Conservation (phyloP, 257 asterid genomes). For the Solanum paucissectum region DNA sequence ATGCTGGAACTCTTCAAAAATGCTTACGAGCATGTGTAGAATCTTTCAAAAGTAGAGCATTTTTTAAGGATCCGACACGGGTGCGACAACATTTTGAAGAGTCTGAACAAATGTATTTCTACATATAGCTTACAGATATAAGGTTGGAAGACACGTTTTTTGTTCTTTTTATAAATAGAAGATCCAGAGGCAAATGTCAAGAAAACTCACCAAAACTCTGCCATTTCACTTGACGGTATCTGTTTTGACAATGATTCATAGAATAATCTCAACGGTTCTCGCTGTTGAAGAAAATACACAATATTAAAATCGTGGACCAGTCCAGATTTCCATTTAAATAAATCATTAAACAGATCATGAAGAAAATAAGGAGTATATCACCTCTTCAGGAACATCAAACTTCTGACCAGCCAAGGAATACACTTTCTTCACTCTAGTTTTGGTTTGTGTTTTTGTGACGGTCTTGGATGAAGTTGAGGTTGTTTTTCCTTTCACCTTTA, state of each 20-base stretch:
- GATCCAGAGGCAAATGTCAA: too few relatives aligned
- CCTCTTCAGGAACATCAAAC: constrained; percentile 91
- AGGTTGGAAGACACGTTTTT: not conserved
- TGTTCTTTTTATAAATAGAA: not conserved
- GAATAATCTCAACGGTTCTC: constrained; percentile 84
- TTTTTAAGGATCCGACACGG: not conserved
- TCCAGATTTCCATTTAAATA: not conserved
- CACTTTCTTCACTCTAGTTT: constrained; percentile 67
- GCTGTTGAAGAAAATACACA: constrained; percentile 27
- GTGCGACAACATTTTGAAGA: not conserved
- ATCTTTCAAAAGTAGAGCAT: not conserved
- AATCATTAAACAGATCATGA: not conserved
- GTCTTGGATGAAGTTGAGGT: constrained; percentile 42
- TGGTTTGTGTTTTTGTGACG: constrained; percentile 37
- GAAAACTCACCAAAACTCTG: constrained; percentile 61
- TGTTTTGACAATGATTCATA: constrained; percentile 77
- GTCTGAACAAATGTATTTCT: not conserved
- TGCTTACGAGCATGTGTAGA: not conserved
- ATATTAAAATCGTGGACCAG: not conserved
- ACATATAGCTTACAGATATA: not conserved
- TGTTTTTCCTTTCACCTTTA: constrained; percentile 49
- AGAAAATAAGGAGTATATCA: not conserved
- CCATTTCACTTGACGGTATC: constrained; percentile 97
- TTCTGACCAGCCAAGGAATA: constrained; percentile 87
- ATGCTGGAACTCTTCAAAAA: not conserved